Conservation (phyloP, 2,329 filamentous ascomycete species). For the Trichoderma sp. region DNA sequence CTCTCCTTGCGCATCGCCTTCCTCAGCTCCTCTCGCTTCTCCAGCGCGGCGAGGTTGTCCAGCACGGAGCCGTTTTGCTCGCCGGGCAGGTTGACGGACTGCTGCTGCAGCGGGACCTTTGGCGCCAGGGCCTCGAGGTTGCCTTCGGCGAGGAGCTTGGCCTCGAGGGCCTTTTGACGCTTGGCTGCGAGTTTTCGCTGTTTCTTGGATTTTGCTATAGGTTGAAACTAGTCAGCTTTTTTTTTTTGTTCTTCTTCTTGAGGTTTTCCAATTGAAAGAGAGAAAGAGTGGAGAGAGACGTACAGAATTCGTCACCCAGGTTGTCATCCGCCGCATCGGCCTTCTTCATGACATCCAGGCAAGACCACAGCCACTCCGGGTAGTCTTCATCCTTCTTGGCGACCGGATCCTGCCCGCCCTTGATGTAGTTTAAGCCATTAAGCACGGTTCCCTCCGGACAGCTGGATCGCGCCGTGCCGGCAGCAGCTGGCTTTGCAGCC, state of each 20-base stretch:
- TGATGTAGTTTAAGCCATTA: constrained; percentile 75
- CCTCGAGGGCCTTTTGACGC: constrained; percentile 58
- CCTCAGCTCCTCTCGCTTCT: constrained; percentile 63
- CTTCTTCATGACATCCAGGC: constrained; percentile 64
- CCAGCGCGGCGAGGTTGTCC: constrained; percentile 50
- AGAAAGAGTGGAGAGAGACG: constrained; percentile 37
- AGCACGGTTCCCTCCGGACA: constrained; percentile 70
- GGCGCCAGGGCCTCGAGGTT: constrained; percentile 65
- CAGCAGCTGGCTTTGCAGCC: constrained; percentile 34
- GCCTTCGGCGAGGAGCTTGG: constrained; percentile 62
- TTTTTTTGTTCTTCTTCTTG: neutral
- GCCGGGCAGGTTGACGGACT: constrained; percentile 72
- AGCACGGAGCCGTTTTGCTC: constrained; percentile 45
- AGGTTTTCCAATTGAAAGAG: neutral
- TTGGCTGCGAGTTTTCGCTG: constrained; percentile 72
- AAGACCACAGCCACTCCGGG: constrained; percentile 77
- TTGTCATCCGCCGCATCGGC: constrained; percentile 52
- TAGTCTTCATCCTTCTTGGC: constrained; percentile 75
- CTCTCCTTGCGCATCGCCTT: constrained; percentile 74
- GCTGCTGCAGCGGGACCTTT: constrained; percentile 75
- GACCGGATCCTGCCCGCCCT: constrained; percentile 71
- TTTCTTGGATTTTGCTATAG: constrained; percentile 79
- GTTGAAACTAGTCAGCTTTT: neutral
- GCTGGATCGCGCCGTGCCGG: constrained; percentile 43
- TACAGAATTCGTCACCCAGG: constrained; percentile 79